Evolutionary conservation across 2,329 filamentous ascomycete genomes (phyloP), one percentile per base, ranked within the genome.

Genomic region (Bisporella sp.): DNA sequence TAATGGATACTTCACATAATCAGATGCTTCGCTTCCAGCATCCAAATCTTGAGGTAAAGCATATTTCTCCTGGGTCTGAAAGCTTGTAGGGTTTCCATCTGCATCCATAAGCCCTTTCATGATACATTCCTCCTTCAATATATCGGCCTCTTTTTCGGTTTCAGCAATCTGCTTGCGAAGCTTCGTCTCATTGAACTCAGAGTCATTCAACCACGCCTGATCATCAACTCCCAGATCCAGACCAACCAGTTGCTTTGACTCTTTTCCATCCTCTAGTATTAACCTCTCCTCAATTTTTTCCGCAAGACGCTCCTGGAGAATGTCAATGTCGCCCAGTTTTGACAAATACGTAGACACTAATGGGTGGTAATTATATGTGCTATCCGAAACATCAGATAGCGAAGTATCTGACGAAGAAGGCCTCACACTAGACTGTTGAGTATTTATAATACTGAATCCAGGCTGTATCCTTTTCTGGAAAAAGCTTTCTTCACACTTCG

Each of bases 281-380:
- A 32, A 44, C 8, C 54, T 50, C 7, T 63, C 58, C 7, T 57
- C 49, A 7, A 50, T 6, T 1, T 53, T 30, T 4, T 55, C 50
- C 5, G 55, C 57, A 4, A 52, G 48, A 4, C 51, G 41, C 41
- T 63, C 61, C 9, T 43, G 44, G 4, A 57, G 44, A 12, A 54
- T 54, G 7, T 63, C 55, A 5, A 59, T 33, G 30, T 56, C 44
- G 4, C 55, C 59, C 21, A 54, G 41, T 21, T 57, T 55, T 1
- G 48, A 55, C 2, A 57, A 42, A 44, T 52, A 59, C 28, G 43
- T n/a, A 0, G 45, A 40, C 1, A 60, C 54, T 4, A 54, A 33
- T 5, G 60, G 60, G 45, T 62, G 58, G 32, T 53, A 52, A 7
- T 53, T 35, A n/a, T n/a, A n/a, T n/a, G n/a, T n/a, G n/a, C n/a